Conservation (phyloP, 176 grass and related monocot genomes). For the Oryza meridionalis region DNA sequence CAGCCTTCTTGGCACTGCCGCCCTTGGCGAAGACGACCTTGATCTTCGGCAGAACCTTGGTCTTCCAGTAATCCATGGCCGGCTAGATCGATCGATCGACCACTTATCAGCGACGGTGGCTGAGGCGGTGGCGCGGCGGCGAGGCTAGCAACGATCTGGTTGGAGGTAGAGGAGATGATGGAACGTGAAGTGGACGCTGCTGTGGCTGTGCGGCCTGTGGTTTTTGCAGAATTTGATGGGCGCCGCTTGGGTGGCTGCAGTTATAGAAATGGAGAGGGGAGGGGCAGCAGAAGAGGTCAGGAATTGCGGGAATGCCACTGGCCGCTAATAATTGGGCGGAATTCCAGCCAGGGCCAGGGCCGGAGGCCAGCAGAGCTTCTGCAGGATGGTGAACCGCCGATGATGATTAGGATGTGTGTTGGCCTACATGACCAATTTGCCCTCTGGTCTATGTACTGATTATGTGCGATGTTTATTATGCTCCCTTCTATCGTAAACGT, state of each 20-base stretch:
- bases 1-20: conserved; percentile 54
- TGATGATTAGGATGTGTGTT: not conserved
- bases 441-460: not conserved
- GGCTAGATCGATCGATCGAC: not conserved
- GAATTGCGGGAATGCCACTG: conserved; percentile 44
- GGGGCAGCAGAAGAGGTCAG: conserved; percentile 7
- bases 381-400: not conserved
- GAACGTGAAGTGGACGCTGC: conserved; percentile 33
- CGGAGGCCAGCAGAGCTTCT: not conserved
- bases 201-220: not conserved
- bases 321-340: conserved; percentile 28
- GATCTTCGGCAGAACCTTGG: conserved; percentile 65
- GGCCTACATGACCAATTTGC: not conserved
- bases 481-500: no score
- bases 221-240: conserved; percentile 23
- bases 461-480: no score
- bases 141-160: no score
- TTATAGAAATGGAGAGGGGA: conserved; percentile 11
- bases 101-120: not conserved
- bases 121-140: no score
- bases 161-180: not conserved
- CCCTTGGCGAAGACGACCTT: conserved; percentile 53
- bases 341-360: not conserved
- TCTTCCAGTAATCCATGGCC: conserved; percentile 60
- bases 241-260: not conserved